Evolutionary conservation across 768 basidiomycete species (phyloP), one percentile per base, ranked within the genome.

Genomic region (Pleurotus eryngii): DNA sequence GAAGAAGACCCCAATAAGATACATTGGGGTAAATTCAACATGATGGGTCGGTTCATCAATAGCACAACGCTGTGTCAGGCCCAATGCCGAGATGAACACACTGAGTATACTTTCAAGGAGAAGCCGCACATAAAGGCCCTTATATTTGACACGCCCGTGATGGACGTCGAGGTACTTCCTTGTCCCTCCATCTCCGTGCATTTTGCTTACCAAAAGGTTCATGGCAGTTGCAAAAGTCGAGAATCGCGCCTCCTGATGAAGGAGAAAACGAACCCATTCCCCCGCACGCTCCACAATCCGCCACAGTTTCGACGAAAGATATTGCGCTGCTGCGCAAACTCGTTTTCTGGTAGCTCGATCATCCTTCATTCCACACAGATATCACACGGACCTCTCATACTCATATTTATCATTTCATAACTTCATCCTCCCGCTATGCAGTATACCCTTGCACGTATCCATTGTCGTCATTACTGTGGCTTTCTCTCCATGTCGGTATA

Each of bases 11-110:
- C 84, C 3, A 75, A 69, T 40, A 85, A 85, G 67, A 90, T 98
- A 55, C 94, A 98, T 65, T 98, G 96, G 96, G 91, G 88, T 24
- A 98, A 98, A 72, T 97, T 90, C 72, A 89, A 88, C 62, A 88
- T 93, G 82, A 89, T 98, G 76, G 95, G 89, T 27, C 81, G 86
- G 59, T 93, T 95, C 64, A 85, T 96, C 56, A 81, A 83, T 50
- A 85, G 81, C 64, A 89, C 94, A 5, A 79, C 81, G 0, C 82
- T 89, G 59, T 93, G 89, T 64, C 94, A 96, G 72, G 72, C 81
- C 8, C 84, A 89, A 58, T 92, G 89, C 66, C 81, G 81, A 49
- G 30, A 35, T 35, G 78, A 76, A 55, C 74, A 81, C 4, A 68
- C 65, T 46, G 84, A 86, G 46, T 89, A 90, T 63, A 75, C 77